Conservation (phyloP, 306 rosid genomes). For the Casuarina glauca region DNA sequence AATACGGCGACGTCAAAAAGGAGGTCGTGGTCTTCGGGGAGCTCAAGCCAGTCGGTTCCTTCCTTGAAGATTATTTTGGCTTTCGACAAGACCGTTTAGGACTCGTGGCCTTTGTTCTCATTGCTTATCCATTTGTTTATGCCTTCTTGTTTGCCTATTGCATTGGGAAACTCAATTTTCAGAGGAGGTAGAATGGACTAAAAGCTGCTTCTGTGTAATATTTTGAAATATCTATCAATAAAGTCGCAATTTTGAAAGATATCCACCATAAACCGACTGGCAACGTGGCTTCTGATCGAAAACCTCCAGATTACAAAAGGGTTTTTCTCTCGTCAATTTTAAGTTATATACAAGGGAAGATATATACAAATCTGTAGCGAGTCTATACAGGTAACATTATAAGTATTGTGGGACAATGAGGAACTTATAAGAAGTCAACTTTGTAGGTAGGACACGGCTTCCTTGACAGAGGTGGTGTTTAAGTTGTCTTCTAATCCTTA, state of each 20-base stretch:
- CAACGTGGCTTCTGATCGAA: neutral
- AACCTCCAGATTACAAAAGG: too few species aligned
- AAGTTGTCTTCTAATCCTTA: too few species aligned
- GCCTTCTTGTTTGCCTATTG: slow-evolving; percentile 67
- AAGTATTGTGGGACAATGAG: too few species aligned
- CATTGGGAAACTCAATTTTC: slow-evolving; percentile 68
- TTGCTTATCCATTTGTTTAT: slow-evolving; percentile 59
- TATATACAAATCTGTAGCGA: too few species aligned
- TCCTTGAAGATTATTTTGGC: slow-evolving; percentile 61
- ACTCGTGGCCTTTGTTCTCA: slow-evolving; percentile 62
- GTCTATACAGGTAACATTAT: too few species aligned
- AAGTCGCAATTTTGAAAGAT: neutral
- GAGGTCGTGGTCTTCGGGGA: slow-evolving; percentile 61
- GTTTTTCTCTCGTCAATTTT: too few species aligned
- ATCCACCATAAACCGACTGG: neutral
- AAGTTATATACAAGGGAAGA: too few species aligned
- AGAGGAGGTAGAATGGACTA: slow-evolving; percentile 44
- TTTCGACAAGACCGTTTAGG: slow-evolving; percentile 57
- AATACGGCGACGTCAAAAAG: slow-evolving; percentile 61
- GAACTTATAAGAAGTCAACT: too few species aligned
- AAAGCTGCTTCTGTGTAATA: neutral
- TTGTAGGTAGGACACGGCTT: too few species aligned
- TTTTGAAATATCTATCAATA: neutral
- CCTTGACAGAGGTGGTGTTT: too few species aligned
- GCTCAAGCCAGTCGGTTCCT: slow-evolving; percentile 45